A percentile compares a stretch with the other conserved stretches of the same genome.
phyloP scores from a whole-genome alignment of 169 alveolate species.

The Eimeria acervulina region DNA sequence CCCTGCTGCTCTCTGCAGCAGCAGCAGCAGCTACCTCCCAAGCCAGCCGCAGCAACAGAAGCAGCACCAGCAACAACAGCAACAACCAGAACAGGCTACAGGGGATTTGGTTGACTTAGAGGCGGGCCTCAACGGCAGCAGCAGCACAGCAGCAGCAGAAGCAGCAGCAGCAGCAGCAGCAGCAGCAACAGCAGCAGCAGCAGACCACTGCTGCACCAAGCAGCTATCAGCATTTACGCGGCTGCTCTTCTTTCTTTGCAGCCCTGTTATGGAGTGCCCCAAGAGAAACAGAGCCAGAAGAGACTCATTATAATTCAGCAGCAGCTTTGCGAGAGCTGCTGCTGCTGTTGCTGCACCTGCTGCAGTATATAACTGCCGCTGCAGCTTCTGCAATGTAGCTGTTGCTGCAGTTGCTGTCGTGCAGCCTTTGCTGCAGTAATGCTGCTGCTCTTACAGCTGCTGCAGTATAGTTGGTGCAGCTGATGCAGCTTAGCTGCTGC shows the following conservation, averaged over 20 bases:
- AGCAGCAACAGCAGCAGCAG: constrained; percentile 40
- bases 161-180: constrained; percentile 10
- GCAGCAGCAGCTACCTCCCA: constrained; percentile 37
- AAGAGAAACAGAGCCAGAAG: constrained; percentile 12
- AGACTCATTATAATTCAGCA: background rate
- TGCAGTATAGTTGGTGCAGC: background rate
- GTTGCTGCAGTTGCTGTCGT: background rate
- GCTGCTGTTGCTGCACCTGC: background rate
- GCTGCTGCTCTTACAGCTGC: constrained; percentile 1
- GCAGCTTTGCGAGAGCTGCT: background rate
- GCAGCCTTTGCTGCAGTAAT: background rate
- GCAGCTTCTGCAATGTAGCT: background rate
- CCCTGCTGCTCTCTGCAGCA: background rate
- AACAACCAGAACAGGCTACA: background rate
- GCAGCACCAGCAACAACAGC: constrained; percentile 10
- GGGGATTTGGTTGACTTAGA: background rate
- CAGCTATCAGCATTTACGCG: constrained; percentile 19
- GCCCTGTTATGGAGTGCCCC: background rate
- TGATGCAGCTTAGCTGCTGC: background rate
- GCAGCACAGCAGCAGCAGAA: constrained; percentile 12
- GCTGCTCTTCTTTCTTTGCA: background rate
- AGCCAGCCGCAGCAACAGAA: background rate
- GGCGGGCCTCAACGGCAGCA: constrained; percentile 13
- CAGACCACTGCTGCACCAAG: constrained; percentile 26
- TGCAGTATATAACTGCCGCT: background rate